A percentile compares a stretch with the other conserved stretches of the same genome.
These are phyloP conservation scores for Vickermania ingenoplastis DNA, from an alignment of 208 protist species.

Conservation along the genomic window DNA sequence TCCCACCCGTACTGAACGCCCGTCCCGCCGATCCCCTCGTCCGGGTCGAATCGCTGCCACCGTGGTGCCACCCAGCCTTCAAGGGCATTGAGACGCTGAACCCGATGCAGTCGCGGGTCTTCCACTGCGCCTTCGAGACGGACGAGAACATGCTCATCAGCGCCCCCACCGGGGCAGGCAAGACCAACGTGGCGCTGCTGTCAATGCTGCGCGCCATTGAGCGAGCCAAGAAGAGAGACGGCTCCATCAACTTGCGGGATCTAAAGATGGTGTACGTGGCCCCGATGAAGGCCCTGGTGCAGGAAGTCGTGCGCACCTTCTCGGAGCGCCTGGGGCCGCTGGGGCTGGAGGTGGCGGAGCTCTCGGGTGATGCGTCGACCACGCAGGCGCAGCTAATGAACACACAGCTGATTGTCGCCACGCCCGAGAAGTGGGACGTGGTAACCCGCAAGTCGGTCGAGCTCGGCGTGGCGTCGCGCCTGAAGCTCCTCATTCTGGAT, in stretches of 20 bases:
- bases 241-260: slow-evolving; percentile 17
- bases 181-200: slow-evolving; percentile 99
- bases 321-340: slow-evolving; percentile 84
- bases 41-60: slow-evolving; percentile 34
- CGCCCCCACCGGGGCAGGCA: slow-evolving; percentile 98
- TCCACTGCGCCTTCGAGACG: slow-evolving; percentile 85
- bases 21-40: slow-evolving; percentile 23
- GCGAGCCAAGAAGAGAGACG: slow-evolving; percentile 16
- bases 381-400: slow-evolving; percentile 94
- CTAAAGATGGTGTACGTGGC: slow-evolving; percentile 99
- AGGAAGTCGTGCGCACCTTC: slow-evolving; percentile 99
- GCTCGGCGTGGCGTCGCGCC: slow-evolving; percentile 76
- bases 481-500: slow-evolving; percentile 94
- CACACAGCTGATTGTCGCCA: slow-evolving; percentile 98
- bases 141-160: slow-evolving; percentile 98
- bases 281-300: slow-evolving; percentile 99
- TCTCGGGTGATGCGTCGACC: slow-evolving; percentile 97
- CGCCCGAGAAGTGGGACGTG: slow-evolving; percentile 99
- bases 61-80: slow-evolving; percentile 60
- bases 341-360: slow-evolving; percentile 93
- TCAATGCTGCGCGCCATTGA: slow-evolving; percentile 91
- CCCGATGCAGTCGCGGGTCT: slow-evolving; percentile 95
- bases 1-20: slow-evolving; percentile 55
- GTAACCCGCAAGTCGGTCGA: slow-evolving; percentile 98
- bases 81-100: slow-evolving; percentile 86